phyloP scores from a whole-genome alignment of 352 stramenopile species.

The Globisporangium mamillatum region DNA sequence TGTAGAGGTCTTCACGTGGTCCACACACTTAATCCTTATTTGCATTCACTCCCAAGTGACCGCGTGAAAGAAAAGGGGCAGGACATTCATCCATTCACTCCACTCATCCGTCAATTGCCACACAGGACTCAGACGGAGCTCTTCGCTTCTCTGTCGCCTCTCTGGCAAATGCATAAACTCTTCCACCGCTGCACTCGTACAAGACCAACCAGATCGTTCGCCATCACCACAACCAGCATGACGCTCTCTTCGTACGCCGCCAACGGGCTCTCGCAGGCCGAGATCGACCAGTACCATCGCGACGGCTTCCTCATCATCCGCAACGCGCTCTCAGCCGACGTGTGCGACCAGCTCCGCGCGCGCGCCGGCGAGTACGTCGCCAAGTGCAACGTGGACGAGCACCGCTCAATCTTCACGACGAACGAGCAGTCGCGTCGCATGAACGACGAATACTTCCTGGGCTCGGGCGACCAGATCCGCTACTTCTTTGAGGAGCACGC shows the following conservation, averaged over 20 bases:
- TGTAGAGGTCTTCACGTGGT: slow-evolving; percentile 2
- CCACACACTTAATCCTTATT: slow-evolving; percentile 1
- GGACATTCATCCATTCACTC: not conserved
- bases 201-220: not conserved
- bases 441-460: slow-evolving; percentile 93
- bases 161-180: not conserved
- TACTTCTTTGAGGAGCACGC: slow-evolving; percentile 94
- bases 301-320: slow-evolving; percentile 71
- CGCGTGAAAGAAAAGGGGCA: slow-evolving; percentile 3
- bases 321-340: slow-evolving; percentile 32
- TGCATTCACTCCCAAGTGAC: not conserved
- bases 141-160: not conserved
- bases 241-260: slow-evolving; percentile 15
- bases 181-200: not conserved
- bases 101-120: not conserved
- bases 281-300: slow-evolving; percentile 55
- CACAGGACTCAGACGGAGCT: not conserved
- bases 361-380: slow-evolving; percentile 48
- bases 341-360: slow-evolving; percentile 57
- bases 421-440: slow-evolving; percentile 79
- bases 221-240: not conserved
- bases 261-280: slow-evolving; percentile 44
- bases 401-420: slow-evolving; percentile 82
- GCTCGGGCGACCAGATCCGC: slow-evolving; percentile 88
- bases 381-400: slow-evolving; percentile 56